phyloP scores from a whole-genome alignment of 163 green algal genomes.

The Coccomyxa subellipsoidea region DNA sequence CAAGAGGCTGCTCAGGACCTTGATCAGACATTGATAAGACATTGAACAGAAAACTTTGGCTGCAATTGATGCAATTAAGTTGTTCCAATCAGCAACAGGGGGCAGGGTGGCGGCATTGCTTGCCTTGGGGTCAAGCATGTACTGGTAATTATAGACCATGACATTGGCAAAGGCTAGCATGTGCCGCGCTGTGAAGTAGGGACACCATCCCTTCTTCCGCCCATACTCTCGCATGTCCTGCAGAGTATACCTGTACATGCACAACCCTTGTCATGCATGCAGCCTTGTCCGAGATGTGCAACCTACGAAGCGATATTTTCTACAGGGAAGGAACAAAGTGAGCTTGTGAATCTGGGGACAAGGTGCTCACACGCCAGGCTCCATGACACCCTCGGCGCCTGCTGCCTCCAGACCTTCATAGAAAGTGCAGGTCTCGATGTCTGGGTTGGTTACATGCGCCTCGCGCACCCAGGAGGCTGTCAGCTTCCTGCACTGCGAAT shows the following conservation, averaged over 20 bases:
- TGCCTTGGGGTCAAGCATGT: slow-evolving; percentile 97
- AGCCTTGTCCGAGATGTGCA: no score
- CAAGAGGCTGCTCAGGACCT: no score
- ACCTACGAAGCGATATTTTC: no score
- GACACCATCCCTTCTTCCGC: slow-evolving; percentile 90
- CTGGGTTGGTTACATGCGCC: slow-evolving; percentile 33
- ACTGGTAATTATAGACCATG: slow-evolving; percentile 99
- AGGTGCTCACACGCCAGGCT: slow-evolving; percentile 1
- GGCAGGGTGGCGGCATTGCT: no score
- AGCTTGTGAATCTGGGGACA: no score
- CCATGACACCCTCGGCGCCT: slow-evolving; percentile 23
- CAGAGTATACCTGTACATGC: slow-evolving; percentile 5
- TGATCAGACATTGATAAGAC: no score
- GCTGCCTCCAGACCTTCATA: slow-evolving; percentile 81
- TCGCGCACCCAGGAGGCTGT: slow-evolving; percentile 94
- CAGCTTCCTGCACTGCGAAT: slow-evolving; percentile 85
- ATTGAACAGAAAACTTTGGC: no score
- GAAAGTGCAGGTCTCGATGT: slow-evolving; percentile 79
- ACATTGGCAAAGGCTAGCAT: slow-evolving; percentile 97
- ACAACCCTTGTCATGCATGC: neutral
- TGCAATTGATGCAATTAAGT: no score
- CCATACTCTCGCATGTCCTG: slow-evolving; percentile 82
- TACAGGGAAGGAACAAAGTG: no score
- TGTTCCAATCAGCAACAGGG: no score
- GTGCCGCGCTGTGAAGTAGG: slow-evolving; percentile 97